phyloP scores from a whole-genome alignment of 1,284 basidiomycete species.

The Cerioporus squamosus region DNA sequence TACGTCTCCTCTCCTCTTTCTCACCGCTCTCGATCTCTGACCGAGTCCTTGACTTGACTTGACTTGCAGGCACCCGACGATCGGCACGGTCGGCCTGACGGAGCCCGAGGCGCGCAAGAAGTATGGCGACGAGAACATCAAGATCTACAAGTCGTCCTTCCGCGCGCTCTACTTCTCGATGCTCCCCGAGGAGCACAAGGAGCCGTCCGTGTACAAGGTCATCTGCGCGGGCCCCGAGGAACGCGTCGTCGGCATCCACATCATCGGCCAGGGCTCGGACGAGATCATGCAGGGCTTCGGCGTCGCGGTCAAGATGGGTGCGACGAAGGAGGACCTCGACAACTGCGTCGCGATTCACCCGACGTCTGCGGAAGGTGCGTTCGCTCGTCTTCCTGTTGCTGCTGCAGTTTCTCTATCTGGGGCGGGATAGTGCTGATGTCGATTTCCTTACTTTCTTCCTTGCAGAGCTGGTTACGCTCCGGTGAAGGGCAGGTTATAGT shows the following conservation, averaged over 20 bases:
- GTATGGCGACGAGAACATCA: constrained; percentile 85
- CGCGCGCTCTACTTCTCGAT: constrained; percentile 88
- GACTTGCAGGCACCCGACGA: constrained; percentile 91
- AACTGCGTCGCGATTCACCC: constrained; percentile 93
- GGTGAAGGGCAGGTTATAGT: constrained; percentile 23
- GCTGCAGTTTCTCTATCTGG: too few relatives aligned
- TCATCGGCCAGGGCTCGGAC: constrained; percentile 89
- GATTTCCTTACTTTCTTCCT: background rate
- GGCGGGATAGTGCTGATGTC: too few relatives aligned
- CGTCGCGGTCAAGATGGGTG: constrained; percentile 97
- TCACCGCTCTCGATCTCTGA: background rate
- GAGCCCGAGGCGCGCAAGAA: constrained; percentile 89
- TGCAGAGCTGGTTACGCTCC: constrained; percentile 46
- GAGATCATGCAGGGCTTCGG: constrained; percentile 95
- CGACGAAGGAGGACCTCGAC: constrained; percentile 84
- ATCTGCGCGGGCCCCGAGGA: constrained; percentile 88
- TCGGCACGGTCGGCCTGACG: constrained; percentile 91
- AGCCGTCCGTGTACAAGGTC: constrained; percentile 94
- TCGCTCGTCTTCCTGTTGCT: constrained; percentile 24
- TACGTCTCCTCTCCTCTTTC: constrained; percentile 44
- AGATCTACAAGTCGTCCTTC: constrained; percentile 88
- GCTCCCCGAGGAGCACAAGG: constrained; percentile 86
- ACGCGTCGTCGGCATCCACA: constrained; percentile 93
- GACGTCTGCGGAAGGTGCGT: constrained; percentile 72
- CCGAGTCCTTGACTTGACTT: background rate